A percentile compares a stretch with the other conserved stretches of the same genome.
Conservation (phyloP, 495 filamentous ascomycete species). For the Melanomma pulvis-pyrius region DNA sequence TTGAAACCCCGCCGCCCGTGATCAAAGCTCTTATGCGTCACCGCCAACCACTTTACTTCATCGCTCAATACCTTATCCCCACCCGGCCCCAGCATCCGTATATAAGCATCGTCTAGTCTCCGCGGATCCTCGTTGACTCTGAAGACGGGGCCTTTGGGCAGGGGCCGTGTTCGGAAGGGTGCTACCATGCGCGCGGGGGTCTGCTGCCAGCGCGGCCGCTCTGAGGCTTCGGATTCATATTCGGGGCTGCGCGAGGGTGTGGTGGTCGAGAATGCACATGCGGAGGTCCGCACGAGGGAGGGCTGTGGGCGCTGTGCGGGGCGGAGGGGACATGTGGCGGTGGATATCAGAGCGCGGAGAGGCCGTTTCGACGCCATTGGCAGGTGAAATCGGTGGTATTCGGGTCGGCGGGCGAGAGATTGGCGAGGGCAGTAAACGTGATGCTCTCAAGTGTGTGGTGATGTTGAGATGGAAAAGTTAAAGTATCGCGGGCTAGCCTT, state of each 20-base stretch:
- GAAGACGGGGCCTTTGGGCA: conserved; percentile 55
- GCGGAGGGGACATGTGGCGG: conserved; percentile 10
- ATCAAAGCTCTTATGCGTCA: conserved; percentile 99
- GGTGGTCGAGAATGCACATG: conserved; percentile 35
- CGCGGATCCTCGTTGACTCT: conserved; percentile 73
- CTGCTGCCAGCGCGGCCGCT: conserved; percentile 74
- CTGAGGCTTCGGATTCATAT: conserved; percentile 45
- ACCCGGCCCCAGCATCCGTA: conserved; percentile 66
- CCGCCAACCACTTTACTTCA: conserved; percentile 93
- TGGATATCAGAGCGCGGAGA: conserved; percentile 20
- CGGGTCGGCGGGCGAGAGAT: neutral
- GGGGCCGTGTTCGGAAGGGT: conserved; percentile 54
- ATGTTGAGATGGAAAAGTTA: conserved; percentile 12
- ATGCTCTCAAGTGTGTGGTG: neutral
- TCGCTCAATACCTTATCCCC: conserved; percentile 76
- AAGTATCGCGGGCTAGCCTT: neutral
- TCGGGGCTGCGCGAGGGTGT: conserved; percentile 22
- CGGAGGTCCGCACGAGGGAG: conserved; percentile 19
- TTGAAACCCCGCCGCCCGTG: conserved; percentile 93
- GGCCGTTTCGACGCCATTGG: conserved; percentile 36
- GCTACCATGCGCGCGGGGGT: conserved; percentile 78
- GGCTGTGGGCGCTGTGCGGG: neutral
- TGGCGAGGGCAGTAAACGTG: neutral
- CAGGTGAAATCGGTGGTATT: neutral
- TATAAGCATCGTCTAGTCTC: conserved; percentile 74